Conservation (phyloP, 352 stramenopile genomes). For the Pythium rhizo-oryzae region DNA sequence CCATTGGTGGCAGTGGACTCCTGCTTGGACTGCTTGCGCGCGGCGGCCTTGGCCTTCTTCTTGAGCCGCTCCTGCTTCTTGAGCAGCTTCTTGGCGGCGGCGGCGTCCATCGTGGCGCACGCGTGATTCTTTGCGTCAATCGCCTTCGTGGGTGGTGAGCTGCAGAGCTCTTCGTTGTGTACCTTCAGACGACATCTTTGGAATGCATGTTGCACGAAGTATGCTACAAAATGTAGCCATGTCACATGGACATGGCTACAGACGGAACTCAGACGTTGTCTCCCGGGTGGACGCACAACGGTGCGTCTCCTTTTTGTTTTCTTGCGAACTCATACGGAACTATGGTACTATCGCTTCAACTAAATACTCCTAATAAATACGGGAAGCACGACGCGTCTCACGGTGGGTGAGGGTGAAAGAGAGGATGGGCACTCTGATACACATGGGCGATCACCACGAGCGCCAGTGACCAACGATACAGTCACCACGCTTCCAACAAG, state of each 20-base stretch:
- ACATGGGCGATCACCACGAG: too few relatives aligned
- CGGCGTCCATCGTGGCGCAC: conserved; percentile 9
- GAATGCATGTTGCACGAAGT: not conserved
- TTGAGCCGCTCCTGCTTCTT: conserved; percentile 36
- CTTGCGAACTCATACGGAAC: not conserved
- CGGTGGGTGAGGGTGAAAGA: not conserved
- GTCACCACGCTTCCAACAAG: not conserved
- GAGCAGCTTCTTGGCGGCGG: conserved; percentile 30
- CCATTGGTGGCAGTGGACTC: not conserved
- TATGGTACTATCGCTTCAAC: not conserved
- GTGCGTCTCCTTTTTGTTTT: not conserved
- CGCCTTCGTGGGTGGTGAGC: not conserved
- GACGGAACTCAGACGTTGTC: not conserved
- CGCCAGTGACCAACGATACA: too few relatives aligned
- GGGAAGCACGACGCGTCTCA: not conserved
- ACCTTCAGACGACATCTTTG: not conserved
- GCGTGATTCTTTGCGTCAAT: not conserved
- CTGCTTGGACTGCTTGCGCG: conserved; percentile 24
- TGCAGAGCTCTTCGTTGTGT: not conserved
- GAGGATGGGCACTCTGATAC: not conserved
- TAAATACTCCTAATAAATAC: conserved; percentile 8
- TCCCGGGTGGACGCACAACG: not conserved
- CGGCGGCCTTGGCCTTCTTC: conserved; percentile 32
- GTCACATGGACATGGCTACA: not conserved
- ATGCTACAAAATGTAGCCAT: not conserved